Percentiles rank a stretch among this genome's conserved stretches.
These are phyloP conservation scores for Zygotorulaspora florentina DNA, from an alignment of 805 yeast genomes.

Conservation along the genomic window DNA sequence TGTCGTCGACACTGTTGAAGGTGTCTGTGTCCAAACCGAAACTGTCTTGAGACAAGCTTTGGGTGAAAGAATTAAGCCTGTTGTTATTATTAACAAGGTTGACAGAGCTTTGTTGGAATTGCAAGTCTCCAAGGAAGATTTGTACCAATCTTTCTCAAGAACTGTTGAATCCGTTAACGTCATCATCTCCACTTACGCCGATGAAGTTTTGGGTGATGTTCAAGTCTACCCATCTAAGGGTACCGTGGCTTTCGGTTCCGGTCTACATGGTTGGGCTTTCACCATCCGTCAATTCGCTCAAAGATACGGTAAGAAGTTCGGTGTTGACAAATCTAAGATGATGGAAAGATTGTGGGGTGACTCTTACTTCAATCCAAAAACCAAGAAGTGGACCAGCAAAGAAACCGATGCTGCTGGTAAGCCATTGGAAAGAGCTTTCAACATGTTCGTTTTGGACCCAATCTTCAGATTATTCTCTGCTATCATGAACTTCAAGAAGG, in stretches of 20 bases:
- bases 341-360: conserved; percentile 99
- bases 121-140: conserved; percentile 98
- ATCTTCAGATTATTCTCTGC: conserved; percentile 95
- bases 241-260: conserved; percentile 99
- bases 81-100: conserved; percentile 97
- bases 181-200: conserved; percentile 92
- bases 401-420: conserved; percentile 94
- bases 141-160: conserved; percentile 97
- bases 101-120: conserved; percentile 99
- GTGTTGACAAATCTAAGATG: conserved; percentile 97
- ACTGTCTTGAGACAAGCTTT: conserved; percentile 98
- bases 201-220: conserved; percentile 85
- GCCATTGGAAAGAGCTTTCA: conserved; percentile 97
- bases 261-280: conserved; percentile 99
- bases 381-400: conserved; percentile 98
- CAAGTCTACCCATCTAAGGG: conserved; percentile 99
- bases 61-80: conserved; percentile 99
- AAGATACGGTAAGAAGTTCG: conserved; percentile 98
- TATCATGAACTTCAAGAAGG: conserved; percentile 99
- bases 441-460: conserved; percentile 98
- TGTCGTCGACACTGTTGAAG: conserved; percentile 98
- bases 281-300: conserved; percentile 97
- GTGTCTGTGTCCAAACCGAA: conserved; percentile 99
- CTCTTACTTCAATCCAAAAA: conserved; percentile 99
- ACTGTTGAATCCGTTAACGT: conserved; percentile 99